Evolutionary conservation across 257 asterid genomes (phyloP), one percentile per base, ranked within the genome.

Genomic region (Fraxinus quadrangulata): DNA sequence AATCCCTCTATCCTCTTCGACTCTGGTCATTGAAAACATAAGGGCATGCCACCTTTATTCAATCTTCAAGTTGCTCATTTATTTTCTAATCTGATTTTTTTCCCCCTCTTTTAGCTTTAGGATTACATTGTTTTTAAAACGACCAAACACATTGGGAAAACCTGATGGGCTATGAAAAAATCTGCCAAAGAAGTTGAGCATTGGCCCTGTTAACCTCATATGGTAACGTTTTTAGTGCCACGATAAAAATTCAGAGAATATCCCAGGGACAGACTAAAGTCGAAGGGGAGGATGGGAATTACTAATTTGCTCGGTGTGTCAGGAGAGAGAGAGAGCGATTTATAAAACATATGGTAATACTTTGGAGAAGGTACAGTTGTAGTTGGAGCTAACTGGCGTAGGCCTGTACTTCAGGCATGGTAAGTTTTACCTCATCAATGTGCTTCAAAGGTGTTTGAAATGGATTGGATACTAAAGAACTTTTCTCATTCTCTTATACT

Each of bases 131-230:
- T 23, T 26, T 23, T 24, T 10, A 10, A 24, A 63, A 63, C 0
- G 17, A 23, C 31, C 68, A 4, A 63, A 26, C 33, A 63, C 2
- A 23, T 14, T 21, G 17, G 8, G 3, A 63, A 56, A 63, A 24
- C 68, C 68, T 63, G 68, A 24, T 63, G 34, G 68, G 68, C 19
- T 26, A 63, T 63, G 68, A 63, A 63, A 24, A 54, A 63, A 24
- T 10, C 69, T 0, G 31, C 69, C 69, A 10, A 63, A 63, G 69
- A 63, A 63, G 34, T 24, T 10, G 69, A 63, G 19, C 31, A 63
- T 12, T 63, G 34, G 19, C 69, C 67, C 34, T 11, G 21, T 63
- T n/a, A n/a, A 6, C n/a, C n/a, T 17, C 6, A 1, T 17, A 42
- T 51, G 65, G 24, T 54, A 54, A 63, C 12, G 19, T 12, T 63